These are phyloP conservation scores for Penicillium fuscoglaucum DNA, from an alignment of 2,329 filamentous ascomycete genomes.

Conservation along the genomic window DNA sequence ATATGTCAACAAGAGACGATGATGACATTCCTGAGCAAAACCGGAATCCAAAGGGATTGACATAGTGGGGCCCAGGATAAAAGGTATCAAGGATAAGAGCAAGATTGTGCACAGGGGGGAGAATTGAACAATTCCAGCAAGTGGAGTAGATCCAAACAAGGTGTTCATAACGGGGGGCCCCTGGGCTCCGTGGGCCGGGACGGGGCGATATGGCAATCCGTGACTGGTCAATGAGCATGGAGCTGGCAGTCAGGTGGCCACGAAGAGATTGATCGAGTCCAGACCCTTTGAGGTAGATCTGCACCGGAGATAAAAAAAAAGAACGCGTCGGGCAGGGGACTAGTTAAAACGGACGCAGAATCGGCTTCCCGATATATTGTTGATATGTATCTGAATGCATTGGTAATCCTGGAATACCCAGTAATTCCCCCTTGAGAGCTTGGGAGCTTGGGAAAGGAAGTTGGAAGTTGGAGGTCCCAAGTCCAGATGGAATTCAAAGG, in stretches of 20 bases:
- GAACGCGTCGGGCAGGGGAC: too few relatives aligned
- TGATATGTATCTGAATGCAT: too few relatives aligned
- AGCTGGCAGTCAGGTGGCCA: constrained; percentile 13
- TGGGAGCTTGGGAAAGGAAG: too few relatives aligned
- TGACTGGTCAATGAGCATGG: constrained; percentile 4
- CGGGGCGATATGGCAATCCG: not conserved
- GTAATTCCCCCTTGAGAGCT: too few relatives aligned
- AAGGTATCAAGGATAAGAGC: not conserved
- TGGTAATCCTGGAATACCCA: too few relatives aligned
- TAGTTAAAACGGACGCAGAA: too few relatives aligned
- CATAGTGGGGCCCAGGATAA: not conserved
- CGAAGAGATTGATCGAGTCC: constrained; percentile 14
- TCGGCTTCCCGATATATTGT: too few relatives aligned
- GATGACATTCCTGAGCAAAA: not conserved
- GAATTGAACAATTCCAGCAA: constrained; percentile 1
- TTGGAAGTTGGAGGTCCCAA: too few relatives aligned
- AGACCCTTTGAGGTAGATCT: constrained; percentile 3
- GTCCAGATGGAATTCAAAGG: not conserved
- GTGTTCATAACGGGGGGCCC: constrained; percentile 3
- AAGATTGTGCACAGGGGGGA: not conserved
- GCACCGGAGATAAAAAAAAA: not conserved
- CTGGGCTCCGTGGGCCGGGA: not conserved
- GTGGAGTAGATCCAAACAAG: constrained; percentile 11
- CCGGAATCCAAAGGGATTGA: not conserved
- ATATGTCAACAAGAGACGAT: not conserved